Evolutionary conservation across 129 eudicot genomes (phyloP), one percentile per base, ranked within the genome.

Genomic region (Arctium minus): DNA sequence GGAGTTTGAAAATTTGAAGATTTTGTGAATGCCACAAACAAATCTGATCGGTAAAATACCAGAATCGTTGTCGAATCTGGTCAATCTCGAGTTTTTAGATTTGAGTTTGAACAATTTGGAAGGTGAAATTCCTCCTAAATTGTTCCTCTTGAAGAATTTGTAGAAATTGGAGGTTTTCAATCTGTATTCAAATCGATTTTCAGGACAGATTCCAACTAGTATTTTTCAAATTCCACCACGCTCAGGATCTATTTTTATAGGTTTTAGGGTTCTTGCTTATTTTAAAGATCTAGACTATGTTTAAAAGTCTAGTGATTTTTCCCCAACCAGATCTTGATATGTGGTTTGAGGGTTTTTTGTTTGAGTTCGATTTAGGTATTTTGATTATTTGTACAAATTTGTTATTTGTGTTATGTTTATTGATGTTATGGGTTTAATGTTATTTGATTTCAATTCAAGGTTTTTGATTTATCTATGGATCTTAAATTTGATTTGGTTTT

Each of bases 21-120:
- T 35, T 15, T 11, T 96, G 0, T 96, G 94, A 93, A 86, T 91
- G 94, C 9, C 83, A 12, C 35, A 37, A 5, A 76, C 89, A 3
- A 83, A 86, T 56, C 77, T 92, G 80, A 74, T 77, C 13, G 98
- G 98, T 0, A 76, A 77, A n/a, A 88, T 93, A 30, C 98, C 99
- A 0, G 84, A 62, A 17, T 90, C 88, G 36, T 86, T 96, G 27
- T 42, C 81, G 62, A 86, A 79, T 74, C 70, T 96, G 73, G 77
- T 83, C 6, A 88, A 86, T 53, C 90, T 96, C 1, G 80, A 69
- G 40, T 79, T 36, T 36, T 79, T 96, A 70, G 99, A 93, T 85
- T 85, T 96, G 73, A 82, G 87, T 67, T 40, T 13, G 10, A 96
- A 96, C 70, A 0, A 79, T 11, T 78, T 96, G 79, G 85, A 81